A percentile compares a stretch with the other conserved stretches of the same genome.
phyloP scores from a whole-genome alignment of 1,284 basidiomycete genomes.

The Vanrija sp. region DNA sequence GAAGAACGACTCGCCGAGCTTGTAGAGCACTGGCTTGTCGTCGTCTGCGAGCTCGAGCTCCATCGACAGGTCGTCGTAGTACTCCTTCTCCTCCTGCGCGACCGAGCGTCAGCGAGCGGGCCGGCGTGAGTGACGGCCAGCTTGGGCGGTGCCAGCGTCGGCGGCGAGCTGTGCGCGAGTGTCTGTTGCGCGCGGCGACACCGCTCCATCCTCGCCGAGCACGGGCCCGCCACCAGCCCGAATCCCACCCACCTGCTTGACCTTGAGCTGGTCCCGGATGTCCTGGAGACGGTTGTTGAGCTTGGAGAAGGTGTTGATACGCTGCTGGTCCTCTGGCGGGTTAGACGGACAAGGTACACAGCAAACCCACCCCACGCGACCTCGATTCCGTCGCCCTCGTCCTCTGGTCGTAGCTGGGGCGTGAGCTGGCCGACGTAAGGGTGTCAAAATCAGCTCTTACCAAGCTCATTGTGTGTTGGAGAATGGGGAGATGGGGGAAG shows the following conservation, averaged over 20 bases:
- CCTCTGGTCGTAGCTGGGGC: slow-evolving; percentile 59
- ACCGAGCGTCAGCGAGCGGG: background rate
- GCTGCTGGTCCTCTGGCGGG: slow-evolving; percentile 80
- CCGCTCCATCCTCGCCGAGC: background rate
- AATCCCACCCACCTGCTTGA: slow-evolving; percentile 59
- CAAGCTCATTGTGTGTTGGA: slow-evolving; percentile 30
- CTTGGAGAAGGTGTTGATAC: slow-evolving; percentile 89
- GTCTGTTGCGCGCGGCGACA: no score
- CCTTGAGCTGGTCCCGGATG: slow-evolving; percentile 67
- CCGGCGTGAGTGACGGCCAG: no score
- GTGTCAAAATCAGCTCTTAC: slow-evolving; percentile 15
- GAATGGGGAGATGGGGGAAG: background rate
- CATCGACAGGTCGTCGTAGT: slow-evolving; percentile 78
- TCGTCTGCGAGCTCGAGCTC: slow-evolving; percentile 85
- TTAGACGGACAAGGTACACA: background rate
- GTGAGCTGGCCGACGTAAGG: background rate
- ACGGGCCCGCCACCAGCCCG: background rate
- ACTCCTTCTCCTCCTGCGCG: slow-evolving; percentile 80
- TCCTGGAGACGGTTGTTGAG: slow-evolving; percentile 73
- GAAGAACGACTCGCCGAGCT: slow-evolving; percentile 84
- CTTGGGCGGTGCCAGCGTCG: no score
- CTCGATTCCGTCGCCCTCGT: slow-evolving; percentile 71
- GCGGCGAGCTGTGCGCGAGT: no score
- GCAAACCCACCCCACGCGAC: slow-evolving; percentile 80
- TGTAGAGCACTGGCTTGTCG: slow-evolving; percentile 76